Conservation (phyloP, 192 early-diverging fungal genomes). For the Phycomyces nitens region DNA sequence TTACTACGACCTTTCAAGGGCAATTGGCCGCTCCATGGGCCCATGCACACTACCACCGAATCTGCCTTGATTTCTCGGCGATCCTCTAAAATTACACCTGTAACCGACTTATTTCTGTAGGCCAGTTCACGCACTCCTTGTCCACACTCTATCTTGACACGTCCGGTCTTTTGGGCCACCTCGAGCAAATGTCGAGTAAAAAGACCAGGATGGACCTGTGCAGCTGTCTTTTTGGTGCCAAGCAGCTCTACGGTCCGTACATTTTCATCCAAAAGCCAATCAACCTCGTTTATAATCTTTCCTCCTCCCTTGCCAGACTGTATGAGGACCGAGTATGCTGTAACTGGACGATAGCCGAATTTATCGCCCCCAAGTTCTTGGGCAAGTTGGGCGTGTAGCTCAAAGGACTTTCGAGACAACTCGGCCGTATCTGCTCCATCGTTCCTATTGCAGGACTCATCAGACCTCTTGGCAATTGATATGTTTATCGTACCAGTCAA, state of each 20-base stretch:
- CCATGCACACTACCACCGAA: slow-evolving; percentile 40
- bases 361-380: slow-evolving; percentile 28
- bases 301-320: neutral
- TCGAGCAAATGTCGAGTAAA: slow-evolving; percentile 36
- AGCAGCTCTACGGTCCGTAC: slow-evolving; percentile 17
- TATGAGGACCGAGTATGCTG: slow-evolving; percentile 33
- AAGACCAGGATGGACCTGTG: slow-evolving; percentile 39
- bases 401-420: slow-evolving; percentile 38
- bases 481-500: slow-evolving; percentile 32
- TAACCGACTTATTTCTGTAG: slow-evolving; percentile 7
- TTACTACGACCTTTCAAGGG: slow-evolving; percentile 16
- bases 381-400: slow-evolving; percentile 41
- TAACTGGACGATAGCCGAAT: slow-evolving; percentile 40
- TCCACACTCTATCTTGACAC: slow-evolving; percentile 20
- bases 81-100: slow-evolving; percentile 27
- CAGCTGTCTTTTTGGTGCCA: slow-evolving; percentile 34
- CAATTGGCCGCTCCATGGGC: slow-evolving; percentile 39
- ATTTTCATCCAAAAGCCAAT: slow-evolving; percentile 16
- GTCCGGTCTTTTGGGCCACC: slow-evolving; percentile 28
- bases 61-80: slow-evolving; percentile 27
- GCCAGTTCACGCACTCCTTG: slow-evolving; percentile 16
- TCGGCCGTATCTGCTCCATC: slow-evolving; percentile 28
- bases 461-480: neutral
- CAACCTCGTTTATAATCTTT: neutral
- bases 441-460: slow-evolving; percentile 1